These are phyloP conservation scores for Saccharomycopsis selenospora DNA, from an alignment of 805 yeast genomes.

Conservation along the genomic window DNA sequence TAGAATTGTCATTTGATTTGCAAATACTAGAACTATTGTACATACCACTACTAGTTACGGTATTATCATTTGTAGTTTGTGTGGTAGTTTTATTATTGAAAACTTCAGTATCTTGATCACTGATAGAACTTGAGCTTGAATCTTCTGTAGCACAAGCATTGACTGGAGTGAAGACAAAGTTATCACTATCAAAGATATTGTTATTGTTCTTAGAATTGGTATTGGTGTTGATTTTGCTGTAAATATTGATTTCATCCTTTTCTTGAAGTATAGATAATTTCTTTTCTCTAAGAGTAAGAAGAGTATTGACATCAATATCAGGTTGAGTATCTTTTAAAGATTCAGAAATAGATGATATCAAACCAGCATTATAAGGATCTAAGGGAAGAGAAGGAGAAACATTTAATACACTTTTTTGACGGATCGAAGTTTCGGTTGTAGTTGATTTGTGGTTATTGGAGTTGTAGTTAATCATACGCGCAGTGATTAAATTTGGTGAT, in stretches of 20 bases:
- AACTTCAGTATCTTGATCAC: too few relatives aligned
- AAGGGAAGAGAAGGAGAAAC: background rate
- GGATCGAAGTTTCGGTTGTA: background rate
- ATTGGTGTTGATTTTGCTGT: background rate
- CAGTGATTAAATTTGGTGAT: background rate
- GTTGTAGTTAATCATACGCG: too few relatives aligned
- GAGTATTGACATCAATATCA: background rate
- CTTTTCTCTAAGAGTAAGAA: background rate
- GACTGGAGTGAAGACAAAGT: background rate
- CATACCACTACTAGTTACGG: background rate
- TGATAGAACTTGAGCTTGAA: background rate
- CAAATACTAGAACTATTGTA: background rate
- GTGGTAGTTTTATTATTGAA: too few relatives aligned
- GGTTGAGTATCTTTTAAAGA: background rate
- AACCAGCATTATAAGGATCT: background rate
- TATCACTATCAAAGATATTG: background rate
- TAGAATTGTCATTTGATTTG: background rate
- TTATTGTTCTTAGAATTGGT: background rate
- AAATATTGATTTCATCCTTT: background rate
- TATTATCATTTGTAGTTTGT: too few relatives aligned
- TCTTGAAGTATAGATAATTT: background rate
- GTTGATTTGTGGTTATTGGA: too few relatives aligned
- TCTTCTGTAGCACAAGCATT: background rate
- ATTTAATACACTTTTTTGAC: background rate
- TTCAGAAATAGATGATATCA: background rate